Conservation (phyloP, 2,329 filamentous ascomycete genomes). For the Hymenoscyphus salicellus region DNA sequence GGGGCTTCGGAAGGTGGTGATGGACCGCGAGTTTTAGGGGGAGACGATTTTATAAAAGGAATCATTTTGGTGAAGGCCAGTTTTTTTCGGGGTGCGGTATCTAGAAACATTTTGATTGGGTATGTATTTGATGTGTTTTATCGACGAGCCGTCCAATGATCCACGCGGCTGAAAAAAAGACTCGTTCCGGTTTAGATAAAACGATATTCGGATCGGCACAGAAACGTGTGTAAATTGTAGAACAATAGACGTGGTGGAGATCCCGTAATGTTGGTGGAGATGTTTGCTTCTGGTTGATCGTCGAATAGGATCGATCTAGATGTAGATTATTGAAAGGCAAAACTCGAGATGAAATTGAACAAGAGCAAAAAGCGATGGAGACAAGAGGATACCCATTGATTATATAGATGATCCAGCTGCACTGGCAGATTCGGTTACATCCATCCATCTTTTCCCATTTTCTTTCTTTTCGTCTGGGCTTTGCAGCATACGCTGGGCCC, state of each 20-base stretch:
- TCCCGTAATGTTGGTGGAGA: background rate
- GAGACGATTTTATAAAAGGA: constrained; percentile 19
- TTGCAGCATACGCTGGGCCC: constrained; percentile 7
- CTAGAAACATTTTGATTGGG: background rate
- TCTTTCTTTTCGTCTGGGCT: constrained; percentile 2
- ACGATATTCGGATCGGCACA: background rate
- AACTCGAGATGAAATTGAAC: background rate
- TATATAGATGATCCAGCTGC: constrained; percentile 8
- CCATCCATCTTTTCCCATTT: constrained; percentile 3
- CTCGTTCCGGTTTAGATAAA: background rate
- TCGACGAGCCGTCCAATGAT: constrained; percentile 1
- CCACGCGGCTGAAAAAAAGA: background rate
- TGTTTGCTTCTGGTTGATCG: background rate
- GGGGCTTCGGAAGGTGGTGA: constrained; percentile 9
- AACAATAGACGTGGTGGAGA: background rate
- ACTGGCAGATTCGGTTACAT: background rate
- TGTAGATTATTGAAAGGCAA: background rate
- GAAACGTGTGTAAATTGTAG: background rate
- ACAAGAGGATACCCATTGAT: background rate
- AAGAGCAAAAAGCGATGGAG: background rate
- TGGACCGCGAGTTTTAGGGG: constrained; percentile 9
- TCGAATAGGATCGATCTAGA: background rate
- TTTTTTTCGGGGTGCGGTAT: constrained; percentile 13
- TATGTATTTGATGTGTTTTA: constrained; percentile 6
- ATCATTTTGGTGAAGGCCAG: constrained; percentile 21